A percentile compares a stretch with the other conserved stretches of the same genome.
Conservation (phyloP, 768 basidiomycete genomes). For the Lanmaoa rubissima region DNA sequence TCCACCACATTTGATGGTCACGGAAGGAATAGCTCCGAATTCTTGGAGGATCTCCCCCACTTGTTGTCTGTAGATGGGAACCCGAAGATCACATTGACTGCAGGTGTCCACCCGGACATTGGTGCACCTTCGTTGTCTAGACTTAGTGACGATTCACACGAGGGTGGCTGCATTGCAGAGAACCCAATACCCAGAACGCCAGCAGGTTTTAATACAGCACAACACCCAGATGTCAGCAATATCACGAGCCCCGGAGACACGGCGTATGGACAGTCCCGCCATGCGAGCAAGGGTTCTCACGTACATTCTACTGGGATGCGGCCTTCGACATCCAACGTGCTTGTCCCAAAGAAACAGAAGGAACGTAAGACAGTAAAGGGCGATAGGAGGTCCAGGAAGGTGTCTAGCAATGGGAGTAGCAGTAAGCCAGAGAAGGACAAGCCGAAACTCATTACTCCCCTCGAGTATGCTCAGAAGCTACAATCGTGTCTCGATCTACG, state of each 20-base stretch:
- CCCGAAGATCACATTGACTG: not conserved
- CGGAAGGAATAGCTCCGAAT: not conserved
- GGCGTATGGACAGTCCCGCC: not conserved
- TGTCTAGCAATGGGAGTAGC: conserved; percentile 1
- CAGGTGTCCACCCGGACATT: not conserved
- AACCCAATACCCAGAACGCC: not conserved
- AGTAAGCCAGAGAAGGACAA: conserved; percentile 40
- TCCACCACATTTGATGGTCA: conserved; percentile 13
- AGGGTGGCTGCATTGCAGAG: not conserved
- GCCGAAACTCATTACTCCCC: conserved; percentile 42
- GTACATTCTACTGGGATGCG: not conserved
- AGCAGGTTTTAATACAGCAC: conserved; percentile 7
- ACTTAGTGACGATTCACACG: not conserved
- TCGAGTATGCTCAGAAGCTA: conserved; percentile 53
- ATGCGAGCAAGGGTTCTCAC: not conserved
- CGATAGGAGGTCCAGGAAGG: conserved; percentile 8
- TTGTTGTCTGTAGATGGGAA: not conserved
- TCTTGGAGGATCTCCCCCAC: not conserved
- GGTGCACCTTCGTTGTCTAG: not conserved
- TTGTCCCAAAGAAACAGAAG: not conserved
- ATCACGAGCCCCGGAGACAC: conserved; percentile 22
- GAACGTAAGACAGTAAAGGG: conserved; percentile 25
- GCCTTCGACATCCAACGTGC: not conserved
- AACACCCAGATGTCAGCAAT: conserved; percentile 8
- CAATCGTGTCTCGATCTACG: conserved; percentile 31